These are phyloP conservation scores for Cronartium quercuum DNA, from an alignment of 1,284 basidiomycete genomes.

Conservation along the genomic window DNA sequence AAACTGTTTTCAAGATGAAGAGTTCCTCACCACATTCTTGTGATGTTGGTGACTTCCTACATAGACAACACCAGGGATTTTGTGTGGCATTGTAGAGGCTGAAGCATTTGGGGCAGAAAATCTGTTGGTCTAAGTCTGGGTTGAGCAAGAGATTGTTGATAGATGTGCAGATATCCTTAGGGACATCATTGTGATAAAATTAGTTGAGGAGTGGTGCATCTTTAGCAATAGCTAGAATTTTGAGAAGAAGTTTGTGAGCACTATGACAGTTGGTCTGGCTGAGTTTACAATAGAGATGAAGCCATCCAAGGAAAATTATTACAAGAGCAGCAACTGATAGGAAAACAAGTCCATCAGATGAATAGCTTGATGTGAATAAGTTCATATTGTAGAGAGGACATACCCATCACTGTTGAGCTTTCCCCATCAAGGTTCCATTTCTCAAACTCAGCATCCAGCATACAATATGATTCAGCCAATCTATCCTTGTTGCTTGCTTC, in stretches of 20 bases:
- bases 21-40: too few species aligned
- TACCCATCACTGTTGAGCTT: not conserved
- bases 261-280: not conserved
- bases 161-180: not conserved
- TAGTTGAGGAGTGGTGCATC: not conserved
- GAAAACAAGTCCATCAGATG: not conserved
- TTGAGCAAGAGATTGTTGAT: not conserved
- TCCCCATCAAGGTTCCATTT: not conserved
- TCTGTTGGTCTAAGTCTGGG: not conserved
- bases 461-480: too few species aligned
- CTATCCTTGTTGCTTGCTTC: too few species aligned
- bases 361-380: not conserved
- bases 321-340: not conserved
- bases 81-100: too few species aligned
- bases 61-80: too few species aligned
- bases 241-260: not conserved
- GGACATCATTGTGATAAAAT: not conserved
- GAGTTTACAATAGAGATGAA: not conserved
- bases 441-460: too few species aligned
- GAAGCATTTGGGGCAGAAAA: not conserved
- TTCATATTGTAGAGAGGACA: not conserved
- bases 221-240: not conserved
- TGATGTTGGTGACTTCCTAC: too few species aligned
- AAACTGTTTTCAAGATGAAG: too few species aligned
- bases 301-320: not conserved